Base-by-base conservation (phyloP, 129 eudicot species). In the Artemisia tridentata region DNA sequence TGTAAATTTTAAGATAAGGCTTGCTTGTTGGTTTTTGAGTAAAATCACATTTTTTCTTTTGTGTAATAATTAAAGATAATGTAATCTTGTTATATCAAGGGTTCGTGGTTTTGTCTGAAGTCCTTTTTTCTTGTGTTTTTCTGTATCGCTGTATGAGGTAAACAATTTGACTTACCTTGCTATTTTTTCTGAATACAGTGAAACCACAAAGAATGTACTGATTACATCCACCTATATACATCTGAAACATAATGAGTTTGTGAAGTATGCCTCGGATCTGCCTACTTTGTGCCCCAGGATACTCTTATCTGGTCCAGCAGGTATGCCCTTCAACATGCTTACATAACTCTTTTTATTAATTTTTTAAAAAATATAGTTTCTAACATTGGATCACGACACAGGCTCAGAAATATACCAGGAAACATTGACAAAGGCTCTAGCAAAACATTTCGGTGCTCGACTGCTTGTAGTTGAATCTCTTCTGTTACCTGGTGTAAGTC, bases 371-470 rank as follows among this genome's bases (percentile, higher is more conserved):
- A n/a, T 41, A 0, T 13, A 38, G 23, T 54, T 15, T 57, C 19
- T 48, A 38, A 38, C 45, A 38, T 38, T 38, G 45, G 11, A 7
- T 38, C 59, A 20, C 63, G 21, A 49, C 64, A 21, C 78, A 92
- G 98, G 98, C 69, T 92, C 98, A 11, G 98, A 92, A 57, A 92
- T 92, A 49, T 92, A 92, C 69, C 96, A 92, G 76, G 98, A 92
- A 81, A 85, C 78, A 11, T 65, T 92, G 73, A 69, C 85, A 13
- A 92, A 89, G 81, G 96, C 98, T 20, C 91, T 92, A 67, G 95
- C 95, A 25, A 89, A 86, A 73, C 82, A 92, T 75, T 90, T 89
- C 75, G 86, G 85, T 65, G 95, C 82, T 50, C 76, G 84, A 73
- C 81, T 92, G 70, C 92, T 92, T 21, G 78, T 89, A 52, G 90